These are phyloP conservation scores for Trichoderma harzianum DNA, from an alignment of 2,329 filamentous ascomycete species.

Conservation along the genomic window DNA sequence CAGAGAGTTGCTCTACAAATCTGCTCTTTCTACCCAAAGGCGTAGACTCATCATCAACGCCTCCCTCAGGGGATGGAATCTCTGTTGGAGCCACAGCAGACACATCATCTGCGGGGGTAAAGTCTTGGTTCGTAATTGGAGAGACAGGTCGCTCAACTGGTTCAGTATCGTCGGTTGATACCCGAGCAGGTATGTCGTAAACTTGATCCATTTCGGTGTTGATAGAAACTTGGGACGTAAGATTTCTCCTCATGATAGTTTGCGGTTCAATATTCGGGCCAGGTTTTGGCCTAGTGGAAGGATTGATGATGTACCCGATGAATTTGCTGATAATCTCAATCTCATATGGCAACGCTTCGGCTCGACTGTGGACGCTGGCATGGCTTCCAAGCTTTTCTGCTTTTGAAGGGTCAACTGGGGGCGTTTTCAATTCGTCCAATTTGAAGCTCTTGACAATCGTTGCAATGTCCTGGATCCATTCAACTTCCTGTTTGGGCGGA, in stretches of 20 bases:
- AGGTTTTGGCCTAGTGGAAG: not conserved
- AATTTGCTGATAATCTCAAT: conserved; percentile 12
- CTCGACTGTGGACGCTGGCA: not conserved
- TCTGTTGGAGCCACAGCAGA: not conserved
- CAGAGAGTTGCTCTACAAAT: conserved; percentile 11
- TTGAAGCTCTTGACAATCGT: not conserved
- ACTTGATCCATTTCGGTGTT: not conserved
- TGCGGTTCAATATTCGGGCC: not conserved
- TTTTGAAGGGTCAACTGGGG: not conserved
- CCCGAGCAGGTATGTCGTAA: too few relatives aligned
- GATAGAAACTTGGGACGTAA: not conserved
- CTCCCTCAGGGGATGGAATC: not conserved
- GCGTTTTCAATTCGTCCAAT: not conserved
- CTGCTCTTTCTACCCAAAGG: conserved; percentile 4
- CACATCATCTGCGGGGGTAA: not conserved
- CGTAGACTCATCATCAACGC: not conserved
- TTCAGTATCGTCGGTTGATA: not conserved
- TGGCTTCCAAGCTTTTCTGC: not conserved
- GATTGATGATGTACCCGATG: not conserved
- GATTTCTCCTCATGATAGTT: not conserved
- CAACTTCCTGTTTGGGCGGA: conserved; percentile 2
- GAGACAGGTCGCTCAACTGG: not conserved
- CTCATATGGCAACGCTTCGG: not conserved
- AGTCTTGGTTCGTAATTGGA: not conserved
- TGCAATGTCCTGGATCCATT: conserved; percentile 2